These are phyloP conservation scores for Aspergillus bridgeri DNA, from an alignment of 495 filamentous ascomycete genomes.

Conservation along the genomic window DNA sequence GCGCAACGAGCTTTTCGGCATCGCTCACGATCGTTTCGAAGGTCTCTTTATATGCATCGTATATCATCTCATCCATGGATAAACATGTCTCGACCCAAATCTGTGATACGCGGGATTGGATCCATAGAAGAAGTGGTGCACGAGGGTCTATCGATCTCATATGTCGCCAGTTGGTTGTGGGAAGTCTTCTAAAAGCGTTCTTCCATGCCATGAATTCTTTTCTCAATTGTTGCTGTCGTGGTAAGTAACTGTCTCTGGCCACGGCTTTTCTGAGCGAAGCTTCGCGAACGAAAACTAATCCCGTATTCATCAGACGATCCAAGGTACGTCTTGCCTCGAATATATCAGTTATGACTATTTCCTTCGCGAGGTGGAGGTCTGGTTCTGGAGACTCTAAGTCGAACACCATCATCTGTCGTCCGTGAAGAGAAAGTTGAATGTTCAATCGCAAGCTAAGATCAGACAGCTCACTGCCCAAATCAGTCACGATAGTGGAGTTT, in stretches of 20 bases:
- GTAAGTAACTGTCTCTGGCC: background rate
- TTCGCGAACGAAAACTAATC: conserved; percentile 6
- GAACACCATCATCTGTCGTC: conserved; percentile 7
- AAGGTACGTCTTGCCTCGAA: conserved; percentile 10
- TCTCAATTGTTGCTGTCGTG: conserved; percentile 9
- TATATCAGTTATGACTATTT: conserved; percentile 5
- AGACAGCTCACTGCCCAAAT: conserved; percentile 13
- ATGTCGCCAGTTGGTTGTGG: background rate
- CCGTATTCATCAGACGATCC: conserved; percentile 12
- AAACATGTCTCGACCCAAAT: conserved; percentile 15
- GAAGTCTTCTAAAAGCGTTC: conserved; percentile 12
- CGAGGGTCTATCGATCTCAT: conserved; percentile 13
- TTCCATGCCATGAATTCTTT: conserved; percentile 12
- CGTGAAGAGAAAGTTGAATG: conserved; percentile 18
- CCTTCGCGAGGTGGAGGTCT: background rate
- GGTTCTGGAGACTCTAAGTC: background rate
- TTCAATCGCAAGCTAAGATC: conserved; percentile 19
- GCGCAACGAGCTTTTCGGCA: conserved; percentile 12
- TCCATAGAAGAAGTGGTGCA: conserved; percentile 11
- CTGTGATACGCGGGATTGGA: conserved; percentile 7
- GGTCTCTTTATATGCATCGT: conserved; percentile 10
- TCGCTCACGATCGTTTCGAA: conserved; percentile 14
- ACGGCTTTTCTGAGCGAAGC: background rate
- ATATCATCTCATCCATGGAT: conserved; percentile 9
- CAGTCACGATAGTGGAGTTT: background rate